Evolutionary conservation across 1,284 basidiomycete species (phyloP), one percentile per base, ranked within the genome.

Genomic region (Heterobasidion irregulare): DNA sequence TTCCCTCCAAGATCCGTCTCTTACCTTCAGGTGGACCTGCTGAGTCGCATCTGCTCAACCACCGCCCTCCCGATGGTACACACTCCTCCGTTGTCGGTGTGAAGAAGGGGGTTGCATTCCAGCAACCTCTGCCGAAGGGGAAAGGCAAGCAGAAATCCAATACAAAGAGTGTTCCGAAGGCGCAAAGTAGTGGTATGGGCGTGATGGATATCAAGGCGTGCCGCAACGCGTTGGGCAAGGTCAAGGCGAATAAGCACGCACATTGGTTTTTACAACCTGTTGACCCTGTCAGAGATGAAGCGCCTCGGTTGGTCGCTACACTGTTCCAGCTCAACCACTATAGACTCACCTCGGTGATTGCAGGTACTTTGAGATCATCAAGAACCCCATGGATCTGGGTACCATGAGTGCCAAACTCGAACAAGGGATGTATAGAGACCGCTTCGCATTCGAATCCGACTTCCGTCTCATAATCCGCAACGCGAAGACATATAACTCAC

Each of bases 351-450:
- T 49, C 32, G 43, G 48, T 32, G 55, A 34, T 55, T 32, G 36
- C 59, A 94, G 92, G 61, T 98, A 98, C 70, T 93, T 94, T 63
- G 84, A 90, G 53, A 73, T 96, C 56, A 90, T 99, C 71, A 90
- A 91, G 68, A 77, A 88, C 13, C 96, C 97, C 0, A 98, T 99
- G 92, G 96, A 99, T 68, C 75, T 99, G 12, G 86, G 85, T 51
- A 95, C 94, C 0, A 91, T 97, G 74, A 76, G 78, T 18, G 89
- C 89, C 54, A 98, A 97, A 70, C 74, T 99, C 26, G 86, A 93
- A 63, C 83, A 80, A 57, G 94, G 94, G 0, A 82, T 94, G 53
- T 99, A 98, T 73, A 80, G 83, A 58, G 83, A 91, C 63, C 85
- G 94, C 19, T 84, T 87, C 65, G 87, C 79, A 18, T 96, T 98